Conservation (phyloP, 2,329 filamentous ascomycete genomes). For the Ceratocystis papillata region DNA sequence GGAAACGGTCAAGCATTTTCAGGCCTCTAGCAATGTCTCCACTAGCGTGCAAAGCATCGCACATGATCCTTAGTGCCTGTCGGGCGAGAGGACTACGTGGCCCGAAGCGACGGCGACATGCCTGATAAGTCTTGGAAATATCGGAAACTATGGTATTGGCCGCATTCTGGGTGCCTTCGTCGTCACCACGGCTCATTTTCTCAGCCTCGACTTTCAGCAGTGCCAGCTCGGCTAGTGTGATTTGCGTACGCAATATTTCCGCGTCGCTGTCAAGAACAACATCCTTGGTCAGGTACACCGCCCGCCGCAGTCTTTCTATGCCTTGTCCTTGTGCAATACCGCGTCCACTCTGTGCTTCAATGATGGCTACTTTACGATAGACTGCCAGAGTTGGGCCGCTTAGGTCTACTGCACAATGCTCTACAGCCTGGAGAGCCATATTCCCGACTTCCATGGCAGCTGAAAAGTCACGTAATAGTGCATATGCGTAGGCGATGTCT, state of each 20-base stretch:
- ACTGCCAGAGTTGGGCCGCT: constrained; percentile 4
- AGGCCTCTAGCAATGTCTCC: neutral
- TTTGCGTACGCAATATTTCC: constrained; percentile 2
- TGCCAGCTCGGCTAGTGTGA: constrained; percentile 5
- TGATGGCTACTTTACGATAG: neutral
- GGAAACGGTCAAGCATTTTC: constrained; percentile 7
- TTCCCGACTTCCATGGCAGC: constrained; percentile 3
- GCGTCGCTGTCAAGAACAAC: neutral
- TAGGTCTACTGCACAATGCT: neutral
- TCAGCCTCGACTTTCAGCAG: neutral
- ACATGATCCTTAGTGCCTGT: neutral
- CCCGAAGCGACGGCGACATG: constrained; percentile 8
- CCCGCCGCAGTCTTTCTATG: neutral
- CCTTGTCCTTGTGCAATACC: neutral
- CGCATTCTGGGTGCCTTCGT: neutral
- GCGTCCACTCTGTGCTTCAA: constrained; percentile 8
- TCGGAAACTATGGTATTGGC: neutral
- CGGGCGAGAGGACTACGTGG: constrained; percentile 7
- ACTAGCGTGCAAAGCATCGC: neutral
- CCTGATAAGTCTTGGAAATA: neutral
- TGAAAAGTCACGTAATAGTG: constrained; percentile 2
- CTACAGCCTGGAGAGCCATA: constrained; percentile 2
- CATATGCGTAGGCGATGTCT: constrained; percentile 8
- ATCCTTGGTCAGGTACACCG: neutral
- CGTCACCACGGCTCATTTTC: neutral